Base-by-base conservation (phyloP, 2,329 filamentous ascomycete species). In the Ceratocystis smalleyi region DNA sequence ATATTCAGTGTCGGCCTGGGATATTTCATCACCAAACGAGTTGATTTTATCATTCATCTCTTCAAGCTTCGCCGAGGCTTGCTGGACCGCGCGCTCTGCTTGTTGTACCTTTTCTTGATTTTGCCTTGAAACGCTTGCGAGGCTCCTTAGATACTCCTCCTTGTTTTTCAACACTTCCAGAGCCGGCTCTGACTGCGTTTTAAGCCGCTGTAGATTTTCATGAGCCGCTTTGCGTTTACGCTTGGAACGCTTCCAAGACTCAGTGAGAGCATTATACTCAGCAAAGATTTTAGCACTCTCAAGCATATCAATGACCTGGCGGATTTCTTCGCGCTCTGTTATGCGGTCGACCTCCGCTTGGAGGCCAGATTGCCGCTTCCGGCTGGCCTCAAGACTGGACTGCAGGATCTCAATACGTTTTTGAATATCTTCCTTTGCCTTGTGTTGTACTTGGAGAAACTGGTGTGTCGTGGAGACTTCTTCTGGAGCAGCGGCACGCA, bases 321-420 rank as follows among this genome's bases (percentile, higher is more conserved):
- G 40, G 19, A 67, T 62, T 62, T 83, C 79, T 64, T 86, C 82
- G 65, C 91, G 83, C 72, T 97, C 87, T 60, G 83, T 83, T 70
- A 94, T 81, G 68, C 89, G 85, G 69, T 95, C 86, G 27, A 97
- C 91, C 70, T 96, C 91, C 8, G 83, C 85, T 70, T 88, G 83
- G 55, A 95, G 83, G 61, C 83, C 81, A 67, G 82, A 77, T 68
- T 97, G 92, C 32, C 90, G 84, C 49, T 77, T 80, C 71, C 91
- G 82, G 59, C 89, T 75, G 60, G 79, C 81, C 61, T 77, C 77
- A 7, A 95, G 74, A 40, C 79, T 51, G 7, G 62, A 75, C 59
- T 85, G 83, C 57, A 78, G 75, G 10, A 63, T 2, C 3, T 55
- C 54, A 8, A 65, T 45, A 27, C 77, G 78, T 70, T 95, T 84